These are phyloP conservation scores for Vigna reflexopilosa DNA, from an alignment of 306 rosid species.

Conservation along the genomic window DNA sequence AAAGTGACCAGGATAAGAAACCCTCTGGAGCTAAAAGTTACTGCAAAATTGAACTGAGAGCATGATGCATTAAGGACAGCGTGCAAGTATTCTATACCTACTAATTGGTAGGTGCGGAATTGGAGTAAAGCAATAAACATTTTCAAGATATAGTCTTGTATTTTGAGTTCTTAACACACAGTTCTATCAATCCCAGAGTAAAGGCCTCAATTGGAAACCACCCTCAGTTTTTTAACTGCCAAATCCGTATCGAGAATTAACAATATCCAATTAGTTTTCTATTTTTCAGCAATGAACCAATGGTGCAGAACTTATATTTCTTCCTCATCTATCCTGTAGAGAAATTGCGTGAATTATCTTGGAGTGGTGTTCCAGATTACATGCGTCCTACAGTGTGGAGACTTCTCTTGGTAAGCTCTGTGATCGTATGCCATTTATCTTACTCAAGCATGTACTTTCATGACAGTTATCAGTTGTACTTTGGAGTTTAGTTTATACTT, in stretches of 20 bases:
- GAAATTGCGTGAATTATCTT: slow-evolving; percentile 92
- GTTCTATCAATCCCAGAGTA: not conserved
- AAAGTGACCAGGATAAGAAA: not conserved
- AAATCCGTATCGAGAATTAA: not conserved
- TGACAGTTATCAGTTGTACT: slow-evolving; percentile 16
- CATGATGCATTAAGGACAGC: not conserved
- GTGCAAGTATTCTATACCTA: no score
- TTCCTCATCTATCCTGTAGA: slow-evolving; percentile 58
- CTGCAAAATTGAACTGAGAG: not conserved
- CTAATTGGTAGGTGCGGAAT: no score
- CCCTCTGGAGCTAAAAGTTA: not conserved
- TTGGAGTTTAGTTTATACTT: slow-evolving; percentile 11
- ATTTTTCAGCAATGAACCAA: slow-evolving; percentile 24
- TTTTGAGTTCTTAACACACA: no score
- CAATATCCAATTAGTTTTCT: slow-evolving; percentile 20
- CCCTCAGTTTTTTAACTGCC: not conserved
- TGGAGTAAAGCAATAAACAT: no score
- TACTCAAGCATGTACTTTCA: slow-evolving; percentile 10
- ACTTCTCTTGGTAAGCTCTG: slow-evolving; percentile 86
- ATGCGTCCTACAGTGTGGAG: slow-evolving; percentile 97
- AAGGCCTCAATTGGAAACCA: not conserved
- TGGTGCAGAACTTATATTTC: slow-evolving; percentile 35
- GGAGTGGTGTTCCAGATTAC: slow-evolving; percentile 93
- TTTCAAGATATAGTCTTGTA: no score
- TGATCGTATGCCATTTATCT: slow-evolving; percentile 23